Evolutionary conservation across 164 flowering plant species (phyloP).

Genomic region (Vitis rotundifolia): DNA sequence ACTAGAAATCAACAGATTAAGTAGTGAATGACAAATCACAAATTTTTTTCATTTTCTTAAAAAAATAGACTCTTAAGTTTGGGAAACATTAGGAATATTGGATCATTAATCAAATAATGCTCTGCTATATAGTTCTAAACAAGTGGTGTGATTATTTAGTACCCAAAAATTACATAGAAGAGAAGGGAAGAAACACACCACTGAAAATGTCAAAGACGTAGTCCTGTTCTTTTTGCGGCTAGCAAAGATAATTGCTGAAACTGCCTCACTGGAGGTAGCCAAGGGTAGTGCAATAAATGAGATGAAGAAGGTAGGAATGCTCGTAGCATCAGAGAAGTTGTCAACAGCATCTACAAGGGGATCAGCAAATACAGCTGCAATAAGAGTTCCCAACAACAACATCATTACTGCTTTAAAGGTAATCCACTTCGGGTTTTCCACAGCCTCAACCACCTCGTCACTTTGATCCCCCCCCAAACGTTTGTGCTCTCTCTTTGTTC

Average conservation of each 20-base stretch:
- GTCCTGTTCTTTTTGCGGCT: conserved; percentile 65
- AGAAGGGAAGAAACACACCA: conserved; percentile 47
- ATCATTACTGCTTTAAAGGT: conserved; percentile 57
- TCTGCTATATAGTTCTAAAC: no score
- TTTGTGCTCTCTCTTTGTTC: conserved; percentile 51
- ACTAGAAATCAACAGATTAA: no score
- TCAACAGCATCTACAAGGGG: conserved; percentile 87
- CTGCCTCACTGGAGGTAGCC: conserved; percentile 92
- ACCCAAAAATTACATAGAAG: neutral
- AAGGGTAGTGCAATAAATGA: conserved; percentile 84
- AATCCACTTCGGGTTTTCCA: conserved; percentile 37
- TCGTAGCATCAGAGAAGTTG: conserved; percentile 75
- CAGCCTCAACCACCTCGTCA: conserved; percentile 55
- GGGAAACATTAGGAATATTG: no score
- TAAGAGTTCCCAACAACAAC: conserved; percentile 62
- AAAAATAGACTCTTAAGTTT: no score
- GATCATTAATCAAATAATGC: no score
- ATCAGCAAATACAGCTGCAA: conserved; percentile 86
- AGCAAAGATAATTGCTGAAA: conserved; percentile 81
- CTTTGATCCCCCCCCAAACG: conserved; percentile 35
- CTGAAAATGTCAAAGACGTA: conserved; percentile 85
- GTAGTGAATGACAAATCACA: no score
- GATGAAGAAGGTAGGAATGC: conserved; percentile 87
- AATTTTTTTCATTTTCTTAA: no score
- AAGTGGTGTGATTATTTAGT: no score